A percentile compares a stretch with the other conserved stretches of the same genome.
Conservation (phyloP, 768 basidiomycete genomes). For the Suillus fuscotomentosus region DNA sequence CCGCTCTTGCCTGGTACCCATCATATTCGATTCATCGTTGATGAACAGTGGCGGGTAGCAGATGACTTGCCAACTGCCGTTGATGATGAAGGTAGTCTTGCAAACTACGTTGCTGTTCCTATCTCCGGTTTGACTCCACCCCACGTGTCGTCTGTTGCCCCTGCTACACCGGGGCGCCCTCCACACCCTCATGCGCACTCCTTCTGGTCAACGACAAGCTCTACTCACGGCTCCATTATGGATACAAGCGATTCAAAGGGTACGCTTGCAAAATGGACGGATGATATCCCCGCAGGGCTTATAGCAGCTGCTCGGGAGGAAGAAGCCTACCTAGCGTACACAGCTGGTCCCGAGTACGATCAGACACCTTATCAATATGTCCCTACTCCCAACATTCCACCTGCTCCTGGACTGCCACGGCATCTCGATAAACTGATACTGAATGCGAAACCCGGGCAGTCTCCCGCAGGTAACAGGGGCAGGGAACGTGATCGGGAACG, state of each 20-base stretch:
- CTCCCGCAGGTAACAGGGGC: constrained; percentile 31
- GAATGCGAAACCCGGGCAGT: constrained; percentile 46
- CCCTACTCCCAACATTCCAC: constrained; percentile 79
- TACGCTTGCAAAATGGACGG: constrained; percentile 61
- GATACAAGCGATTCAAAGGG: constrained; percentile 30
- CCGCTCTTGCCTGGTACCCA: constrained; percentile 85
- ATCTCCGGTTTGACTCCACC: constrained; percentile 33
- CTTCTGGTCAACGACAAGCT: constrained; percentile 43
- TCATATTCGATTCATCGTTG: constrained; percentile 93
- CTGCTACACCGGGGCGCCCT: constrained; percentile 31
- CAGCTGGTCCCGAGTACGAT: constrained; percentile 31
- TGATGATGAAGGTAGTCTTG: constrained; percentile 90
- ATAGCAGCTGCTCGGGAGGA: constrained; percentile 80
- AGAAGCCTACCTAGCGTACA: constrained; percentile 62
- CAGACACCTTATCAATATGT: constrained; percentile 39
- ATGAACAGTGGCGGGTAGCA: constrained; percentile 80
- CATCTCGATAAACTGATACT: constrained; percentile 94
- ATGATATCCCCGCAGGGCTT: constrained; percentile 73
- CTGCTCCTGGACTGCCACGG: constrained; percentile 83
- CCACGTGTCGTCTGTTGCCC: constrained; percentile 32
- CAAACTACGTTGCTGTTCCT: constrained; percentile 80
- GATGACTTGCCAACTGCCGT: constrained; percentile 84
- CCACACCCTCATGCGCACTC: constrained; percentile 32
- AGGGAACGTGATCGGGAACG: constrained; percentile 30
- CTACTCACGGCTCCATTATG: constrained; percentile 30